phyloP scores from a whole-genome alignment of 257 asterid genomes.

The Solanum tacnaense region DNA sequence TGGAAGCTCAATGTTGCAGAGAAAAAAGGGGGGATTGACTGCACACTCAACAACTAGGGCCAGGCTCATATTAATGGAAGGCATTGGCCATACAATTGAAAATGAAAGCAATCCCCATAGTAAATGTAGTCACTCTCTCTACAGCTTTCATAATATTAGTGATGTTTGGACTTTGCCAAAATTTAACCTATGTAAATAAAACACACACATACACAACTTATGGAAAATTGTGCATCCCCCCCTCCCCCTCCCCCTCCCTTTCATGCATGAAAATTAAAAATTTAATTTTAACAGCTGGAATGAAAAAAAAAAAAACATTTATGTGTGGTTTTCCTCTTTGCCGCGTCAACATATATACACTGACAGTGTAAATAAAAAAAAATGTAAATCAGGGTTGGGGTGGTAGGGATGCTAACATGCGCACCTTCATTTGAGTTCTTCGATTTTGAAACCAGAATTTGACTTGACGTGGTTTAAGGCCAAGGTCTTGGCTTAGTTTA shows the following conservation, averaged over 20 bases:
- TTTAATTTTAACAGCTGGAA: slow-evolving; percentile 29
- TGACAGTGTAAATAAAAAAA: not conserved
- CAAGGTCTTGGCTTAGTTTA: slow-evolving; percentile 81
- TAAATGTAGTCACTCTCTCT: slow-evolving; percentile 32
- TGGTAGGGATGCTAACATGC: slow-evolving; percentile 1
- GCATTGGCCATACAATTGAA: slow-evolving; percentile 12
- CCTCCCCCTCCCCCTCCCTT: not conserved
- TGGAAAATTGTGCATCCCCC: slow-evolving; percentile 14
- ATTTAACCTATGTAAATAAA: slow-evolving; percentile 23
- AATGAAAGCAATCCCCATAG: slow-evolving; percentile 39
- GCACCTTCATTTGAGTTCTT: slow-evolving; percentile 92
- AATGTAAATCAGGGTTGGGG: not conserved
- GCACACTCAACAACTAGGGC: slow-evolving; percentile 26
- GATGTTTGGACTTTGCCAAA: slow-evolving; percentile 6
- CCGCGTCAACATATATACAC: not conserved
- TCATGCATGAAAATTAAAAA: not conserved
- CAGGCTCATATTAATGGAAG: slow-evolving; percentile 33
- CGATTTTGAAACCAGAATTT: slow-evolving; percentile 98
- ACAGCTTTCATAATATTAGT: slow-evolving; percentile 6
- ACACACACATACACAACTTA: not conserved
- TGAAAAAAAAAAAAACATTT: not conserved
- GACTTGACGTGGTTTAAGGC: slow-evolving; percentile 89
- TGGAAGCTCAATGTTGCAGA: slow-evolving; percentile 15
- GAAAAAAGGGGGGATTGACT: slow-evolving; percentile 48
- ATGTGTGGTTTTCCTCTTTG: slow-evolving; percentile 18